Conservation (phyloP, 805 yeast species). For the Metschnikowia anglica region DNA sequence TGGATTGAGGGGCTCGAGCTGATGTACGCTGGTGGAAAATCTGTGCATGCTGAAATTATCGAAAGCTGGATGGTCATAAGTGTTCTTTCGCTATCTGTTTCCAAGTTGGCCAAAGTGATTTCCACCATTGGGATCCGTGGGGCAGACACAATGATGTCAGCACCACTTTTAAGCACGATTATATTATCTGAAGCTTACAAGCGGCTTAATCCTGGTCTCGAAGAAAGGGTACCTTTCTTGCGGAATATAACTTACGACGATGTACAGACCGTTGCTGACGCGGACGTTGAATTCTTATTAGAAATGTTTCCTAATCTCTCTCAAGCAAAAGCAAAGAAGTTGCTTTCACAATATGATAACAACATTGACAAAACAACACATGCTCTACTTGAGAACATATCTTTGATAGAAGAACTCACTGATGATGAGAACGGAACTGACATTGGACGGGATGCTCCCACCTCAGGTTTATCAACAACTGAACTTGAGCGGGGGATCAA, state of each 20-base stretch:
- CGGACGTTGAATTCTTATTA: constrained; percentile 40
- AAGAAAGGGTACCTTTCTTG: constrained; percentile 50
- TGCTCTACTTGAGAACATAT: constrained; percentile 62
- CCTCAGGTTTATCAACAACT: constrained; percentile 3
- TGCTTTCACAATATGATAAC: constrained; percentile 48
- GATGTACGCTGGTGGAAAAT: constrained; percentile 56
- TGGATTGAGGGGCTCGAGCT: constrained; percentile 65
- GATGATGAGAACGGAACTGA: constrained; percentile 6
- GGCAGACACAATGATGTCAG: constrained; percentile 41
- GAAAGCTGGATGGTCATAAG: constrained; percentile 54
- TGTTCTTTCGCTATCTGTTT: constrained; percentile 46
- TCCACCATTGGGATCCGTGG: constrained; percentile 44
- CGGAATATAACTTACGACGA: constrained; percentile 20
- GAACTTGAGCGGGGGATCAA: constrained; percentile 18
- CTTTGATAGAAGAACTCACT: constrained; percentile 31
- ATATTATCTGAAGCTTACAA: constrained; percentile 49
- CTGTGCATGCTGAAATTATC: constrained; percentile 46
- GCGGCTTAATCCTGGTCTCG: constrained; percentile 50
- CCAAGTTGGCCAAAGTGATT: constrained; percentile 42
- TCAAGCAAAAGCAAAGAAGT: constrained; percentile 43
- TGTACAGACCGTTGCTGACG: constrained; percentile 22
- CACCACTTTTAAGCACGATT: constrained; percentile 58
- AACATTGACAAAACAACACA: constrained; percentile 60
- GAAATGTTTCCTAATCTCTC: constrained; percentile 70
- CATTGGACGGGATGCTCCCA: neutral